Base-by-base conservation (phyloP, 78 protist genomes). In the Creolimax fragrantissima region DNA sequence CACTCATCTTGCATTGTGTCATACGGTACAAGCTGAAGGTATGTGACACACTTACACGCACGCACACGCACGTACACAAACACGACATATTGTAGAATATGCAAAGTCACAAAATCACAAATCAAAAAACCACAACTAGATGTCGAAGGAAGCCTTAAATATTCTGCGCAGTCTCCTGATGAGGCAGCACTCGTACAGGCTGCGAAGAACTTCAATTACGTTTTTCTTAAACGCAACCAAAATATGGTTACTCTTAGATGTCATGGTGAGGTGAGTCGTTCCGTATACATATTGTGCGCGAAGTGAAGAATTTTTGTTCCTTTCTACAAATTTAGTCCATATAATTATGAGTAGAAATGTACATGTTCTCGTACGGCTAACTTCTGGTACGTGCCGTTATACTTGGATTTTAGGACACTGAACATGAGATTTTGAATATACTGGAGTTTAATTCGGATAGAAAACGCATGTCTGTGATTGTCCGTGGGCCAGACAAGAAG, bases 391-490 rank as follows among this genome's bases (percentile, higher is more conserved):
- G n/a, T n/a, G n/a, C n/a, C n/a, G n/a, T n/a, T n/a, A n/a, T n/a
- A n/a, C n/a, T n/a, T n/a, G n/a, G n/a, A n/a, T n/a, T n/a, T n/a
- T n/a, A n/a, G n/a, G n/a, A n/a, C n/a, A n/a, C n/a, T n/a, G 36
- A 90, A 42, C 95, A 94, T 92, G 92, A 95, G 58, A 41, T 96
- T 6, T 92, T 97, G 3, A 89, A 94, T 32, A 86, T 95, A 37
- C 3, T 97, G 35, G 97, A 96, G 93, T 98, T 98, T 95, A 92
- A 91, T 81, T 44, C 93, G 37, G 93, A 95, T 45, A 96, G 99
- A 36, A 97, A 96, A 97, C 94, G 98, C 67, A 97, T 97, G 98
- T 93, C 98, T 2, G 91, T 96, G 39, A 41, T 98, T 39, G 92
- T 94, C 66, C 92, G 95, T 43, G 4, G 3, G 42, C 93, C 96